These are phyloP conservation scores for Epichloe baconii DNA, from an alignment of 2,329 filamentous ascomycete species.

Conservation along the genomic window DNA sequence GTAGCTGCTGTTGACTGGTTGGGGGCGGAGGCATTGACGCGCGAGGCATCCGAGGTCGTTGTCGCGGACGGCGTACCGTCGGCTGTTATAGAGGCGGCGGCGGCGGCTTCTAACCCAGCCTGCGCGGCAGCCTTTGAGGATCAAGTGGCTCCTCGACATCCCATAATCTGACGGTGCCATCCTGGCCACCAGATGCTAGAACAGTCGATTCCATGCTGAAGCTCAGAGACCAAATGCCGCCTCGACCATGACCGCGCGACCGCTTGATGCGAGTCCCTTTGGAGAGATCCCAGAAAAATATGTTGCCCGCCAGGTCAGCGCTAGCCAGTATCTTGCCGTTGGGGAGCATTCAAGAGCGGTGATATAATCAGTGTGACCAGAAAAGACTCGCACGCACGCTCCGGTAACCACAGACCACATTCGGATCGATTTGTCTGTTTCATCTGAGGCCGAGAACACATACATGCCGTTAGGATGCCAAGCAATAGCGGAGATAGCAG, in stretches of 20 bases:
- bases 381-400: constrained; percentile 79
- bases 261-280: constrained; percentile 79
- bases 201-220: constrained; percentile 90
- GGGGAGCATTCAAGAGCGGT: constrained; percentile 70
- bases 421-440: constrained; percentile 74
- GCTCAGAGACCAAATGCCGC: constrained; percentile 83
- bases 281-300: constrained; percentile 89
- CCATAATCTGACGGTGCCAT: constrained; percentile 89
- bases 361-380: constrained; percentile 79
- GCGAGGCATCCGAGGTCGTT: constrained; percentile 17
- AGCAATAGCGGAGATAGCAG: constrained; percentile 76
- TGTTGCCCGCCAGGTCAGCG: constrained; percentile 76
- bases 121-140: constrained; percentile 40
- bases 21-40: constrained; percentile 5
- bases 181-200: constrained; percentile 78
- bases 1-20: constrained; percentile 16
- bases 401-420: constrained; percentile 96
- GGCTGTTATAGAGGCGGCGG: constrained; percentile 25
- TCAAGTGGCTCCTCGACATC: constrained; percentile 67
- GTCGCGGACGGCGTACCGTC: constrained; percentile 25
- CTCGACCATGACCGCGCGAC: constrained; percentile 85
- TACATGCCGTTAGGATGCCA: constrained; percentile 95
- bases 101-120: constrained; percentile 28
- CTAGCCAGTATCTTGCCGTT: constrained; percentile 86
- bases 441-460: constrained; percentile 82